Conservation (phyloP, 305 asterid genomes). For the Salvia sclarea region DNA sequence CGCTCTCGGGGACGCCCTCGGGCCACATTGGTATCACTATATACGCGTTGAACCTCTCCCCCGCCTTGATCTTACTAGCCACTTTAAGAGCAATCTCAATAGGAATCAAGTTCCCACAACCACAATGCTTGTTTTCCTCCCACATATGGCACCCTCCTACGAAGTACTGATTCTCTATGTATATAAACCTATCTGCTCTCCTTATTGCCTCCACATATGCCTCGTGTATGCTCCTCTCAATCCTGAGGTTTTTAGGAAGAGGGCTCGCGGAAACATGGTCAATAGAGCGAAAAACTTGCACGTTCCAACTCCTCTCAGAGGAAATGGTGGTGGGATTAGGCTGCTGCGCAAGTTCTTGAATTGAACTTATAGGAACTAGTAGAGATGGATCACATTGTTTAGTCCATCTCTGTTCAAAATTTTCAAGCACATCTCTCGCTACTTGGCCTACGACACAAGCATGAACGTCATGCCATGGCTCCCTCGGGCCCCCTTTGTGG, state of each 20-base stretch:
- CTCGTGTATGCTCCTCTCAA: slow-evolving; percentile 76
- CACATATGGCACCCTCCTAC: slow-evolving; percentile 88
- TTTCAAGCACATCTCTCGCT: slow-evolving; percentile 64
- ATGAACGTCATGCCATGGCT: slow-evolving; percentile 95
- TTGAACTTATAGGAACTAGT: slow-evolving; percentile 51
- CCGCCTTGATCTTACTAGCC: slow-evolving; percentile 60
- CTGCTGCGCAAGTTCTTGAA: slow-evolving; percentile 54
- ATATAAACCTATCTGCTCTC: slow-evolving; percentile 72
- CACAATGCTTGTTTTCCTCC: slow-evolving; percentile 76
- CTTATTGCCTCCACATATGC: slow-evolving; percentile 88
- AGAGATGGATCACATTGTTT: slow-evolving; percentile 70
- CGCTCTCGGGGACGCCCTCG: slow-evolving; percentile 83
- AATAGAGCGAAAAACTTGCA: slow-evolving; percentile 80
- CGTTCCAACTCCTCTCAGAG: slow-evolving; percentile 56
- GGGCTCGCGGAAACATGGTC: slow-evolving; percentile 68
- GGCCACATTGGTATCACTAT: slow-evolving; percentile 95
- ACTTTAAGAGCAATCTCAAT: slow-evolving; percentile 78
- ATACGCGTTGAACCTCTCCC: slow-evolving; percentile 64
- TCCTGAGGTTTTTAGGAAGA: slow-evolving; percentile 45
- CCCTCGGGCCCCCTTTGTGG: slow-evolving; percentile 90
- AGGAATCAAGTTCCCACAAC: slow-evolving; percentile 84
- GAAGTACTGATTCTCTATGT: slow-evolving; percentile 88
- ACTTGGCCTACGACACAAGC: slow-evolving; percentile 74
- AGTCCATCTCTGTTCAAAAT: slow-evolving; percentile 91
- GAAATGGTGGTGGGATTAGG: slow-evolving; percentile 30